phyloP scores from a whole-genome alignment of 345 rosid genomes.

The Rhizophora apiculata region DNA sequence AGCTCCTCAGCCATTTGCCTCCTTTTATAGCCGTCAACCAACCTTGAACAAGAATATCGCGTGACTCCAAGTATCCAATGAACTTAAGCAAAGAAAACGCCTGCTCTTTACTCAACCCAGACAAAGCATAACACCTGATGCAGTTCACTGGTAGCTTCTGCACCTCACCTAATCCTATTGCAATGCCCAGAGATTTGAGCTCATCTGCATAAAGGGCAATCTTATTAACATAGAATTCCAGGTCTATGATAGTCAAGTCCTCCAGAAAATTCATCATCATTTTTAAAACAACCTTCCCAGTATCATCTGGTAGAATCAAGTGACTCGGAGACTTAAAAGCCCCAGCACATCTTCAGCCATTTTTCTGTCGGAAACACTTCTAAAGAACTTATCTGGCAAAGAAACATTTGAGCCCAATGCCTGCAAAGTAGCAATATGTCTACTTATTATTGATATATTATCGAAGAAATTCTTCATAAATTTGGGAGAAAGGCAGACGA shows the following conservation, averaged over 20 bases:
- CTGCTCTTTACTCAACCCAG: background rate
- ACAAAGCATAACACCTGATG: background rate
- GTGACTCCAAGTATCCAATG: background rate
- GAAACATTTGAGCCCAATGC: constrained; percentile 15
- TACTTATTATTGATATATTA: too few relatives aligned
- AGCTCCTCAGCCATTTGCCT: constrained; percentile 8
- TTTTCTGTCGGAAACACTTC: too few relatives aligned
- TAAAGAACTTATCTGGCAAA: background rate
- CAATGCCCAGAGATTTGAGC: background rate
- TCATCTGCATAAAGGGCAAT: background rate
- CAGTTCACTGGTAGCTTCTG: background rate
- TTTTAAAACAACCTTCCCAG: background rate
- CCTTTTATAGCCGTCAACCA: background rate
- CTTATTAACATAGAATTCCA: constrained; percentile 2
- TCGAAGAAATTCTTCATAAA: too few relatives aligned
- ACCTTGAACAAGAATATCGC: background rate
- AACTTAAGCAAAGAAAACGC: constrained; percentile 5
- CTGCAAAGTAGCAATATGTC: background rate
- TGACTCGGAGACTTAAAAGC: constrained; percentile 9
- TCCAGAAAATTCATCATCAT: constrained; percentile 4
- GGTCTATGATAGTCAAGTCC: background rate
- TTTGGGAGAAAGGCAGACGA: too few relatives aligned
- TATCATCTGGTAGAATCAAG: constrained; percentile 10
- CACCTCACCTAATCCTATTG: background rate
- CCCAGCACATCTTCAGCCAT: background rate